Evolutionary conservation across 148 eudicot species (phyloP), one percentile per base, ranked within the genome.

Genomic region (Mesembryanthemum crystallinum): DNA sequence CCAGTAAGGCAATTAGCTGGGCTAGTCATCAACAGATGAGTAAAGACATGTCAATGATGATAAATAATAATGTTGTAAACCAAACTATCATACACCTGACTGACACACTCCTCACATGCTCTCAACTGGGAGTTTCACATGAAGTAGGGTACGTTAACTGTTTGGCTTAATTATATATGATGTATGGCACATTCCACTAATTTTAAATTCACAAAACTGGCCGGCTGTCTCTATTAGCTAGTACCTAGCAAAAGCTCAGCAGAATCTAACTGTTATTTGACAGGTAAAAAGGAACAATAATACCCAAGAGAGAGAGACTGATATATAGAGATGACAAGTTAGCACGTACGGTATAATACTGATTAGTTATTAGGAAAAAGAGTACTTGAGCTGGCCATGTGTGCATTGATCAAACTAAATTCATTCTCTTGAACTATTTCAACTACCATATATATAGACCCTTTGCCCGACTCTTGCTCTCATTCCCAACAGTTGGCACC

Each of bases 391-490:
- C 67, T 73, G 76, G 67, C 76, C 65, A 25, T 72, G n/a, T 42
- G 57, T 23, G 47, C n/a, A n/a, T n/a, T n/a, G n/a, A n/a, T n/a
- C n/a, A 2, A 59, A 4, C 65, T 15, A 0, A 27, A 23, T 27
- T 43, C 1, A 1, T 5, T 13, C 21, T 1, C 33, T 55, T 35
- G 15, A 15, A 11, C 8, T n/a, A 10, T 2, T 4, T n/a, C n/a
- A 9, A 1, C 23, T 23, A n/a, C 23, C 30, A 47, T 45, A 0
- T 33, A 47, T 74, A 45, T 64, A 49, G 47, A 43, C 11, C 18
- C 32, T 52, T 64, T 47, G 7, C 49, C 75, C 68, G 54, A 70
- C 11, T 62, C 7, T 70, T 71, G 14, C 52, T 71, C 39, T 77
- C 80, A 58, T 76, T 25, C 62, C 57, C 43, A 32, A 61, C 33